phyloP scores from a whole-genome alignment of 768 basidiomycete genomes.

The Phlebiopsis gigantea region DNA sequence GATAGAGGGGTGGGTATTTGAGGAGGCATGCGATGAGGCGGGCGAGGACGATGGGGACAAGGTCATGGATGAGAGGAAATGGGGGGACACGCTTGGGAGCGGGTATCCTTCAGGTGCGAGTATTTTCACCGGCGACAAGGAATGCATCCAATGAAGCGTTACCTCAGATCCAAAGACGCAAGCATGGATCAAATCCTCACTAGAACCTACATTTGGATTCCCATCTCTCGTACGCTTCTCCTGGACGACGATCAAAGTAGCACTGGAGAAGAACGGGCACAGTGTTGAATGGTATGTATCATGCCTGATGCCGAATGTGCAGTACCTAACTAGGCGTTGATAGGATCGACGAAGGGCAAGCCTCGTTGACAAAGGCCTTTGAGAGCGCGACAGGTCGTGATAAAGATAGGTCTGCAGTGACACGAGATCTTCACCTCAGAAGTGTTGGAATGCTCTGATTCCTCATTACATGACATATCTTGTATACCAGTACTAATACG shows the following conservation, averaged over 20 bases:
- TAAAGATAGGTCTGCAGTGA: constrained; percentile 64
- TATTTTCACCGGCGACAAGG: too few species aligned
- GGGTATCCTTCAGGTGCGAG: constrained; percentile 85
- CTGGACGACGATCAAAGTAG: constrained; percentile 89
- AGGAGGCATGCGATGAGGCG: constrained; percentile 42
- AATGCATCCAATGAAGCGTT: neutral
- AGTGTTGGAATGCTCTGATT: constrained; percentile 61
- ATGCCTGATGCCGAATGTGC: neutral
- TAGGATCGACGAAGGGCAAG: constrained; percentile 85
- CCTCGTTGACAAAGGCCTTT: constrained; percentile 71
- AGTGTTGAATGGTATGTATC: constrained; percentile 67
- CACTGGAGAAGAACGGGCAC: constrained; percentile 77
- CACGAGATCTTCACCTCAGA: constrained; percentile 68
- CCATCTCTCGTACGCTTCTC: constrained; percentile 89
- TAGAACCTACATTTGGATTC: constrained; percentile 90
- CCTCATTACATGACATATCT: neutral
- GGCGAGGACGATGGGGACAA: neutral
- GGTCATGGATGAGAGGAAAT: constrained; percentile 17
- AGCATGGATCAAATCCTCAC: constrained; percentile 68
- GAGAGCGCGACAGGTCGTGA: constrained; percentile 64
- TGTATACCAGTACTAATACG: constrained; percentile 13
- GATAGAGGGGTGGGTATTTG: constrained; percentile 79
- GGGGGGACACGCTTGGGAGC: constrained; percentile 52
- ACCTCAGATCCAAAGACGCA: constrained; percentile 84
- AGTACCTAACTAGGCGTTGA: neutral